A percentile compares a stretch with the other conserved stretches of the same genome.
phyloP scores from a whole-genome alignment of 208 protist genomes.

The Leishmania lainsoni region DNA sequence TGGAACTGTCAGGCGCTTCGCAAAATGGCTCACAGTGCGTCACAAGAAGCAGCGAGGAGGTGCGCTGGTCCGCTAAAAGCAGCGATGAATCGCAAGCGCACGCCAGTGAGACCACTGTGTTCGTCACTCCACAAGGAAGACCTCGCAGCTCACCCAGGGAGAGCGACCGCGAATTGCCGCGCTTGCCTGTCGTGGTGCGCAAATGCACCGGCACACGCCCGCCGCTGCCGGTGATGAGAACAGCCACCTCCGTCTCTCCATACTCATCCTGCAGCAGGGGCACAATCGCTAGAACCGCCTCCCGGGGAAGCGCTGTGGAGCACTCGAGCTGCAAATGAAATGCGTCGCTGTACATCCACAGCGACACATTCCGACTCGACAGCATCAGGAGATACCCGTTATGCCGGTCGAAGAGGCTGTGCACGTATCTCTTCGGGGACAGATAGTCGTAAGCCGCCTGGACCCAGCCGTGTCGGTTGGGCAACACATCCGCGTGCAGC shows the following conservation, averaged over 20 bases:
- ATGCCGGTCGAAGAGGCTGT: conserved; percentile 52
- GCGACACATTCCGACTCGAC: conserved; percentile 26
- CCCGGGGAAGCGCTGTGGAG: conserved; percentile 6
- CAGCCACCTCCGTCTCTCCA: conserved; percentile 22
- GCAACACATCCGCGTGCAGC: conserved; percentile 23
- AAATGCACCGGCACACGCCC: conserved; percentile 41
- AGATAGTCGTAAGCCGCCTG: conserved; percentile 21
- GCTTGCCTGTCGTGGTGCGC: background rate
- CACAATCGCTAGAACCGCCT: conserved; percentile 29
- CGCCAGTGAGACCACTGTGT: conserved; percentile 23
- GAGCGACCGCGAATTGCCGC: background rate
- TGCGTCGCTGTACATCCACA: conserved; percentile 38
- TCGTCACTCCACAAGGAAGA: conserved; percentile 17
- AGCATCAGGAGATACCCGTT: conserved; percentile 41
- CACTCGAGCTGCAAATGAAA: conserved; percentile 17
- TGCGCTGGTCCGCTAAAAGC: conserved; percentile 53
- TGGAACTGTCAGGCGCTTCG: conserved; percentile 24
- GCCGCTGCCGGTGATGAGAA: conserved; percentile 46
- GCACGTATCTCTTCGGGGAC: conserved; percentile 30
- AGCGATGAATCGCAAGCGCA: conserved; percentile 22
- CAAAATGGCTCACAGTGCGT: conserved; percentile 40
- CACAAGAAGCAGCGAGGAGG: conserved; percentile 43
- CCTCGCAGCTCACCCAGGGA: conserved; percentile 5
- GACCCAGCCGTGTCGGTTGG: conserved; percentile 13
- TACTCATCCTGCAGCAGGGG: conserved; percentile 13